These are phyloP conservation scores for Ballota nigra DNA, from an alignment of 257 asterid genomes.

Conservation along the genomic window DNA sequence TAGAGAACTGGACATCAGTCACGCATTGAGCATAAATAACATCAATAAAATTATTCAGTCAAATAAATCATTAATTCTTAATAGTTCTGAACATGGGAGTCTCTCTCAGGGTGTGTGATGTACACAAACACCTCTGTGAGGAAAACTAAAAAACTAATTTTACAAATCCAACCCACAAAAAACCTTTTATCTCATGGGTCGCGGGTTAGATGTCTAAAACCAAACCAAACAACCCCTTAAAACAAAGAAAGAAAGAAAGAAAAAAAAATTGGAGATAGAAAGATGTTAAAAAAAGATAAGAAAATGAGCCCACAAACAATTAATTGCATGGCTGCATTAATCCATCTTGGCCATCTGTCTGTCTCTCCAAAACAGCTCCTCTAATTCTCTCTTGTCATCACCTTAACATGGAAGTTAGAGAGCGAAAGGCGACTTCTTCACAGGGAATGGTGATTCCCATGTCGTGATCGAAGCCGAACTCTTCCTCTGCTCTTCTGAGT, in stretches of 20 bases:
- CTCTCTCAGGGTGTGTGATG: constrained; percentile 34
- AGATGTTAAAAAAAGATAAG: constrained; percentile 38
- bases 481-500: constrained; percentile 46
- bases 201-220: constrained; percentile 18
- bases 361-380: background rate
- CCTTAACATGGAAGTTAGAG: constrained; percentile 45
- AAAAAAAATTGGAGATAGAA: background rate
- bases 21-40: too few species aligned
- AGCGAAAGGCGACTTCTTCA: constrained; percentile 44
- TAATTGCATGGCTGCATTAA: constrained; percentile 16
- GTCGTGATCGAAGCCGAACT: constrained; percentile 52
- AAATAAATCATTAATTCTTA: background rate
- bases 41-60: constrained; percentile 2
- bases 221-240: background rate
- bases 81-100: constrained; percentile 2
- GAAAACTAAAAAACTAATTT: constrained; percentile 31
- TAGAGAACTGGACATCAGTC: too few species aligned
- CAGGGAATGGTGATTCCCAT: constrained; percentile 59
- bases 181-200: constrained; percentile 20
- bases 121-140: constrained; percentile 34
- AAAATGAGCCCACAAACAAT: constrained; percentile 10
- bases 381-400: background rate
- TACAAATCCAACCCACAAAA: constrained; percentile 33
- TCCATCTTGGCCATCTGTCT: constrained; percentile 45
- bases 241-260: background rate